Evolutionary conservation across 148 eudicot genomes (phyloP).

Genomic region (Dysphania ambrosioides): DNA sequence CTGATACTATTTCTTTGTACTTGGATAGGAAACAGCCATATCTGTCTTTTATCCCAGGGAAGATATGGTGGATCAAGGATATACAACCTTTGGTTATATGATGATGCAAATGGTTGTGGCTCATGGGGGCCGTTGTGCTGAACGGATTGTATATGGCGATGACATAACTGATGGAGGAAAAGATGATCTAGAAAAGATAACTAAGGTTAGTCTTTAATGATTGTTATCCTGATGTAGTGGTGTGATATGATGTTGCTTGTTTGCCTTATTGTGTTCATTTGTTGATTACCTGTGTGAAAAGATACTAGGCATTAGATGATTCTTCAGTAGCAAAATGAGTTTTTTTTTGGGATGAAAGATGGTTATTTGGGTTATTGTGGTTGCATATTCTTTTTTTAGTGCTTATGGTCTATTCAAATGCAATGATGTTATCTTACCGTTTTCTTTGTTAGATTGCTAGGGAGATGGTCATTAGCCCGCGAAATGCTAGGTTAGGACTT

Average conservation of each 20-base stretch:
- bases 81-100: constrained; percentile 88
- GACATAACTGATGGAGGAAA: constrained; percentile 86
- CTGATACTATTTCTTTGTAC: neutral
- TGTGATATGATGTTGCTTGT: neutral
- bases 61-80: constrained; percentile 75
- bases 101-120: constrained; percentile 98
- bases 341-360: neutral
- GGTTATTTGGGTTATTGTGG: neutral
- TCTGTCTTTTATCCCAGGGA: constrained; percentile 94
- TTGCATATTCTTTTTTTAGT: neutral
- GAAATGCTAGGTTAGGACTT: constrained; percentile 70
- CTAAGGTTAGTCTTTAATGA: constrained; percentile 44
- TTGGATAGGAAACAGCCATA: constrained; percentile 84
- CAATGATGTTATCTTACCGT: neutral
- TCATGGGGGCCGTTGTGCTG: constrained; percentile 95
- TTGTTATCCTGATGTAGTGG: neutral
- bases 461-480: constrained; percentile 94
- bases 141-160: constrained; percentile 78
- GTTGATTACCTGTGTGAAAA: neutral
- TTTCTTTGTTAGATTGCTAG: constrained; percentile 63
- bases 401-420: neutral
- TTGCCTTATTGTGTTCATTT: neutral
- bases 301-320: neutral
- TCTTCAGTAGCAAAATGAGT: neutral
- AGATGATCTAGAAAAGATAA: constrained; percentile 80